These are phyloP conservation scores for Cantharellus cinnabarinus DNA, from an alignment of 768 basidiomycete genomes.

Conservation along the genomic window DNA sequence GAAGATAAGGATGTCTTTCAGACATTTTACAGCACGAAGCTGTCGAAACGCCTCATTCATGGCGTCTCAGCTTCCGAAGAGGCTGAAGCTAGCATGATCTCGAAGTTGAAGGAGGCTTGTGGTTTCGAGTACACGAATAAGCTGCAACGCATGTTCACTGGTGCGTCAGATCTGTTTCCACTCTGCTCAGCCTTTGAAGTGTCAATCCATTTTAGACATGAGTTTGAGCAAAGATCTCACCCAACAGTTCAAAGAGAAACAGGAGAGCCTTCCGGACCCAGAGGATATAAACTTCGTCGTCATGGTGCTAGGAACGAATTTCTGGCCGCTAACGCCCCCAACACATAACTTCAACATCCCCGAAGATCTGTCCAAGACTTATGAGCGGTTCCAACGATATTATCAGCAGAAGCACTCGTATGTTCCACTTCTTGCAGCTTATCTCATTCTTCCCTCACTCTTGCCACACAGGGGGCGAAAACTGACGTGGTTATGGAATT, in stretches of 20 bases:
- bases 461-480: conserved; percentile 42
- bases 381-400: conserved; percentile 81
- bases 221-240: conserved; percentile 88
- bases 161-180: conserved; percentile 20
- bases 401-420: conserved; percentile 78
- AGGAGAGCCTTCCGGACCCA: conserved; percentile 52
- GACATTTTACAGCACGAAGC: conserved; percentile 86
- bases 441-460: background rate
- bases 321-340: conserved; percentile 83
- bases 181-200: background rate
- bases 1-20: conserved; percentile 99
- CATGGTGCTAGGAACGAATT: conserved; percentile 87
- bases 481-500: conserved; percentile 96
- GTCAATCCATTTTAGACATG: conserved; percentile 40
- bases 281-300: conserved; percentile 76
- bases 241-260: conserved; percentile 83
- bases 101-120: conserved; percentile 88
- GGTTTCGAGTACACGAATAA: conserved; percentile 96
- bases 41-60: conserved; percentile 83
- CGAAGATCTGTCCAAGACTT: conserved; percentile 63
- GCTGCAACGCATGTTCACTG: conserved; percentile 90
- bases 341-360: conserved; percentile 78
- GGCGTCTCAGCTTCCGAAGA: conserved; percentile 87
- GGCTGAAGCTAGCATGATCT: conserved; percentile 93
- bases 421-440: conserved; percentile 1